Conservation (phyloP, 1,139 yeast genomes). For the Yamadazyma jaroonii region DNA sequence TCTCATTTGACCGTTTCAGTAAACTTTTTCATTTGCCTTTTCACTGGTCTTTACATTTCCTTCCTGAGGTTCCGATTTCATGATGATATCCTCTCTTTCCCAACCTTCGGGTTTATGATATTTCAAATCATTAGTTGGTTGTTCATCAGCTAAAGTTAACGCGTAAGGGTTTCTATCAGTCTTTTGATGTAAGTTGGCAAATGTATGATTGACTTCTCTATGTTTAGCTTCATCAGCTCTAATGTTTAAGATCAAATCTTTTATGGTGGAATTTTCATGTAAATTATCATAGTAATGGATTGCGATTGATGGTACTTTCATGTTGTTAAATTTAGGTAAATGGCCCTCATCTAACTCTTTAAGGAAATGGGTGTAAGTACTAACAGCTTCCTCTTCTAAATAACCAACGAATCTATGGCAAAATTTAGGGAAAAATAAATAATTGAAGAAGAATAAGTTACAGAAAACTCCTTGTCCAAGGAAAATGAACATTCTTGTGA, state of each 20-base stretch:
- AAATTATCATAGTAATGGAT: conserved; percentile 60
- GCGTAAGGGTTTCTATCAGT: conserved; percentile 71
- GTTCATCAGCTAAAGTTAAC: conserved; percentile 43
- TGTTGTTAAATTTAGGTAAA: conserved; percentile 46
- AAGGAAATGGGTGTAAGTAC: conserved; percentile 63
- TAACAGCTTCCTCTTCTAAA: conserved; percentile 76
- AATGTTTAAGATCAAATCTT: conserved; percentile 57
- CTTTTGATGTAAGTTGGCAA: conserved; percentile 58
- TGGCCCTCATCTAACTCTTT: conserved; percentile 53
- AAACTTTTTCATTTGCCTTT: no score
- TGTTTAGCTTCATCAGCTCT: conserved; percentile 71
- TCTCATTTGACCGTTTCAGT: no score
- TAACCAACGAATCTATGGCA: conserved; percentile 81
- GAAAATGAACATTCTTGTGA: conserved; percentile 54
- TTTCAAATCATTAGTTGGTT: conserved; percentile 54
- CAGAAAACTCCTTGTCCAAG: conserved; percentile 73
- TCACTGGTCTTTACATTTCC: neutral
- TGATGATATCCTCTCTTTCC: conserved; percentile 53
- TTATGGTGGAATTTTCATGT: conserved; percentile 48
- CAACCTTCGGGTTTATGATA: conserved; percentile 54
- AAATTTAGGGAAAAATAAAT: conserved; percentile 57
- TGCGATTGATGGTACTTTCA: conserved; percentile 57
- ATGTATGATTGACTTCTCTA: conserved; percentile 73
- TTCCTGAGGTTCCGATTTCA: conserved; percentile 1
- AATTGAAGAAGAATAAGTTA: conserved; percentile 61